Percentiles rank a stretch among this genome's conserved stretches.
phyloP scores from a whole-genome alignment of 129 eudicot genomes.

The Apium graveolens region DNA sequence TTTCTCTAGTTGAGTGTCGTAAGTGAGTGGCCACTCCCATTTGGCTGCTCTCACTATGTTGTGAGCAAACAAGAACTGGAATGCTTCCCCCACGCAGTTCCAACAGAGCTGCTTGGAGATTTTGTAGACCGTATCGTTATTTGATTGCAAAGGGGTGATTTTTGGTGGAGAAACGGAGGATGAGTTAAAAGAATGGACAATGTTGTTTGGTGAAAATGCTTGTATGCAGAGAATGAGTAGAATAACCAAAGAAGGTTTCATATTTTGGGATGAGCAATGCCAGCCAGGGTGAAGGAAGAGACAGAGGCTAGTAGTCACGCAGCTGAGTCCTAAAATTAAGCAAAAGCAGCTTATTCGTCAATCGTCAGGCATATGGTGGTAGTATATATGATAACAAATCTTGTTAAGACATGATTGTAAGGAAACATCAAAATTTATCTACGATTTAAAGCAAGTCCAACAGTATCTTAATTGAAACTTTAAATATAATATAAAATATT shows the following conservation, averaged over 20 bases:
- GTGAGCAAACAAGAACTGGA: conserved; percentile 55
- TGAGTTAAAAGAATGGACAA: conserved; percentile 17
- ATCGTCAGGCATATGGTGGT: background rate
- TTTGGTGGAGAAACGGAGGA: background rate
- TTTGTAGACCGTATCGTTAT: conserved; percentile 41
- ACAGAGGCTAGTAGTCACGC: background rate
- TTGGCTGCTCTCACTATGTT: conserved; percentile 66
- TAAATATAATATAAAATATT: no score
- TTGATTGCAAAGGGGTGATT: conserved; percentile 11
- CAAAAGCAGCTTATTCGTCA: background rate
- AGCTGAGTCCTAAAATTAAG: background rate
- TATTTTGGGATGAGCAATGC: conserved; percentile 10
- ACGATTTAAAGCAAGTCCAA: no score
- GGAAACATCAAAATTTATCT: background rate
- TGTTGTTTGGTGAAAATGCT: conserved; percentile 18
- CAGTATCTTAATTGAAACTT: no score
- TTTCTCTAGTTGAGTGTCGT: conserved; percentile 51
- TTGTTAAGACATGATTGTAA: background rate
- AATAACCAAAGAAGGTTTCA: conserved; percentile 17
- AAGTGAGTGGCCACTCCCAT: conserved; percentile 53
- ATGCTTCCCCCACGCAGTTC: conserved; percentile 49
- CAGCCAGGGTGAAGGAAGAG: background rate
- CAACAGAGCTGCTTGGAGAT: conserved; percentile 59
- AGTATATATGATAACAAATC: background rate
- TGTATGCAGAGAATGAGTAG: conserved; percentile 27